A percentile compares a stretch with the other conserved stretches of the same genome.
phyloP scores from a whole-genome alignment of 805 yeast genomes.

The Debaryomyces tyrocola region DNA sequence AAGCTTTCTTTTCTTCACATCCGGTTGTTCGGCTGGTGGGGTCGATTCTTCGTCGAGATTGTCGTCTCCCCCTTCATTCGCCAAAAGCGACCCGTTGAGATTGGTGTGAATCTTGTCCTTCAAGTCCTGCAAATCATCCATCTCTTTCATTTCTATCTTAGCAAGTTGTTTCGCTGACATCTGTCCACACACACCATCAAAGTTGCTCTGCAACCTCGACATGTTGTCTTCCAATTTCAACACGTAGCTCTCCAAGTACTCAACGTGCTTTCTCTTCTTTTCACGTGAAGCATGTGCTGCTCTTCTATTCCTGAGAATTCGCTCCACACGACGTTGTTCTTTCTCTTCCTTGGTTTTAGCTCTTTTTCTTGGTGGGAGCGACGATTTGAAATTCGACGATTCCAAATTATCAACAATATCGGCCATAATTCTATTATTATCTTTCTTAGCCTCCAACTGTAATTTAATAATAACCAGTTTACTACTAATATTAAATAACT shows the following conservation, averaged over 20 bases:
- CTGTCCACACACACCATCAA: constrained; percentile 14
- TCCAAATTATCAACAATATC: constrained; percentile 7
- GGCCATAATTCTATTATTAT: constrained; percentile 4
- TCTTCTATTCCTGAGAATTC: constrained; percentile 89
- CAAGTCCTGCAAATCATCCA: constrained; percentile 21
- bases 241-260: constrained; percentile 69
- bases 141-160: constrained; percentile 6
- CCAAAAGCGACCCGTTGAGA: constrained; percentile 12
- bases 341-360: constrained; percentile 96
- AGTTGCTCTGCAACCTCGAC: constrained; percentile 23
- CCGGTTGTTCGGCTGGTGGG: constrained; percentile 1
- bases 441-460: background rate
- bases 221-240: constrained; percentile 40
- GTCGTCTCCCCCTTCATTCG: constrained; percentile 1
- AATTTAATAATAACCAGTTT: no score
- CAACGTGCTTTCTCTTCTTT: constrained; percentile 91
- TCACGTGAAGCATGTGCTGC: constrained; percentile 98
- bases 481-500: no score
- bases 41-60: background rate
- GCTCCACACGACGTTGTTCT: constrained; percentile 92
- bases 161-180: constrained; percentile 10
- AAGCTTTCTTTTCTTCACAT: constrained; percentile 13
- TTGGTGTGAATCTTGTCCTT: constrained; percentile 27
- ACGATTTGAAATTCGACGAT: constrained; percentile 30
- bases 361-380: constrained; percentile 92